A percentile compares a stretch with the other conserved stretches of the same genome.
phyloP scores from a whole-genome alignment of 768 basidiomycete species.

The Pleurotus cornucopiae region DNA sequence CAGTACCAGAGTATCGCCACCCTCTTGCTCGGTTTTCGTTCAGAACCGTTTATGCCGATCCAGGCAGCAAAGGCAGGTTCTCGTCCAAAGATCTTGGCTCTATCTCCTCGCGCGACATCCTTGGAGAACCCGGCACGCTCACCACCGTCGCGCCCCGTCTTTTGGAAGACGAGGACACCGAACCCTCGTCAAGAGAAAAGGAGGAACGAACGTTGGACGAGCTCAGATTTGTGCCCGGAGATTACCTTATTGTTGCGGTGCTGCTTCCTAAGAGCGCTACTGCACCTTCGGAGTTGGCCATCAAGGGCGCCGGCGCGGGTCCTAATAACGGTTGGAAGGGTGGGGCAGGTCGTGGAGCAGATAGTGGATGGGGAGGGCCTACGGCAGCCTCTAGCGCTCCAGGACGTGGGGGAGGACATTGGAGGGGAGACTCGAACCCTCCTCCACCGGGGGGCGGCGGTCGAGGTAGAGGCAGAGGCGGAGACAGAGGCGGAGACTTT shows the following conservation, averaged over 20 bases:
- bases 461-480: slow-evolving; percentile 20
- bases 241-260: slow-evolving; percentile 73
- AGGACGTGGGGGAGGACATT: slow-evolving; percentile 65
- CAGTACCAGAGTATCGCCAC: slow-evolving; percentile 69
- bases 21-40: slow-evolving; percentile 81
- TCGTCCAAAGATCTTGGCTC: slow-evolving; percentile 76
- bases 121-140: slow-evolving; percentile 72
- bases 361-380: slow-evolving; percentile 45
- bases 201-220: slow-evolving; percentile 77
- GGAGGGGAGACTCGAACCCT: slow-evolving; percentile 66
- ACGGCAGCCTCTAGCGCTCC: slow-evolving; percentile 28
- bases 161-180: slow-evolving; percentile 42
- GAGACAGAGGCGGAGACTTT: slow-evolving; percentile 28
- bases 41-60: slow-evolving; percentile 75
- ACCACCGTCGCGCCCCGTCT: slow-evolving; percentile 56
- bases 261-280: slow-evolving; percentile 66
- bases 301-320: slow-evolving; percentile 43
- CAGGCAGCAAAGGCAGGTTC: slow-evolving; percentile 65
- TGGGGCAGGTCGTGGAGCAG: slow-evolving; percentile 28
- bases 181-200: slow-evolving; percentile 41
- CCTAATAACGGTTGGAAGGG: slow-evolving; percentile 28
- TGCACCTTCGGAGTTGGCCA: slow-evolving; percentile 44
- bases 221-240: slow-evolving; percentile 75
- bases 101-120: slow-evolving; percentile 81
- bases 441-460: slow-evolving; percentile 39